Percentiles rank a stretch among this genome's conserved stretches.
Conservation (phyloP, 148 eudicot genomes). For the Polygonum maritimum region DNA sequence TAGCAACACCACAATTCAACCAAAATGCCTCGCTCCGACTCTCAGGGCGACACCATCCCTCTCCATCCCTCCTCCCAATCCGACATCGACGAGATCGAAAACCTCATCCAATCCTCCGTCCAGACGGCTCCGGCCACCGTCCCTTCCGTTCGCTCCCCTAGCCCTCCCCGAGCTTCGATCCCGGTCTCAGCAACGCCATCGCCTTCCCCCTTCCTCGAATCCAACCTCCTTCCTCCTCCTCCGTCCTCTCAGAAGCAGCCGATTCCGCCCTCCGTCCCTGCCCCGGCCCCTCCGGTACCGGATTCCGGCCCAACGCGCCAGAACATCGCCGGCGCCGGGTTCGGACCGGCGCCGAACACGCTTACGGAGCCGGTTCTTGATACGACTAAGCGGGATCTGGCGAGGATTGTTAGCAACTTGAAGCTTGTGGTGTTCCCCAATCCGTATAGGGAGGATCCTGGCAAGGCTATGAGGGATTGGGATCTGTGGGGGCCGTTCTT, state of each 20-base stretch:
- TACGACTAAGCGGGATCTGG: slow-evolving; percentile 78
- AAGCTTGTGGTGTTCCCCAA: slow-evolving; percentile 96
- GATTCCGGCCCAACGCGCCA: background rate
- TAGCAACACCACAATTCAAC: background rate
- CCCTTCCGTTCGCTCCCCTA: slow-evolving; percentile 50
- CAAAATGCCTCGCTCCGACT: slow-evolving; percentile 13
- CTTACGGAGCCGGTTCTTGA: slow-evolving; percentile 96
- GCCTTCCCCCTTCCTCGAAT: slow-evolving; percentile 25
- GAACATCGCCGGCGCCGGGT: slow-evolving; percentile 31
- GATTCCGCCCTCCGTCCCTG: slow-evolving; percentile 15
- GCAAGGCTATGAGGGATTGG: slow-evolving; percentile 93
- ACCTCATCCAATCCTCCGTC: slow-evolving; percentile 52
- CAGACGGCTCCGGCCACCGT: slow-evolving; percentile 34
- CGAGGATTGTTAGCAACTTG: slow-evolving; percentile 79
- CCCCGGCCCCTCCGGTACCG: slow-evolving; percentile 5
- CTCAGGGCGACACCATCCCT: slow-evolving; percentile 35
- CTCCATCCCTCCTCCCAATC: slow-evolving; percentile 74
- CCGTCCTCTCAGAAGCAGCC: background rate
- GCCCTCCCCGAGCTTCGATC: slow-evolving; percentile 47
- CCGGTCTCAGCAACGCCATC: slow-evolving; percentile 46
- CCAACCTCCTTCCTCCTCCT: slow-evolving; percentile 29
- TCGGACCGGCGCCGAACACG: slow-evolving; percentile 60
- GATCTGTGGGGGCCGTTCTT: slow-evolving; percentile 98
- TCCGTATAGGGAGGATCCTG: slow-evolving; percentile 88
- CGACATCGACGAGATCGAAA: slow-evolving; percentile 95